Evolutionary conservation across 306 rosid genomes (phyloP).

Genomic region (Potentilla sterilis): DNA sequence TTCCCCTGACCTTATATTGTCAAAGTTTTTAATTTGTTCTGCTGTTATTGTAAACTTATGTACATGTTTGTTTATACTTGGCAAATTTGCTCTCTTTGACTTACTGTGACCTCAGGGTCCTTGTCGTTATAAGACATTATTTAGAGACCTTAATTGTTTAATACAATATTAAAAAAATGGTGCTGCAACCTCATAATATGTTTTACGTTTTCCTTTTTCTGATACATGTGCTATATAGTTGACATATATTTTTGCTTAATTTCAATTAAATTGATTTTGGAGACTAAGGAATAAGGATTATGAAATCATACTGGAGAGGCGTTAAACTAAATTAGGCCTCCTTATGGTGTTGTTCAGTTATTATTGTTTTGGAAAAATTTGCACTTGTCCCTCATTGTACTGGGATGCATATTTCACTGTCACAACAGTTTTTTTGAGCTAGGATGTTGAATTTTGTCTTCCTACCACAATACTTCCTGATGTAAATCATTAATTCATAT

Average conservation of each 20-base stretch:
- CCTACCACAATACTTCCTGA: neutral
- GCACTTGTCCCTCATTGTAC: neutral
- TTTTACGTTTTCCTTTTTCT: neutral
- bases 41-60: neutral
- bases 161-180: neutral
- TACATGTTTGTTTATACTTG: neutral
- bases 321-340: neutral
- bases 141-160: neutral
- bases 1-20: neutral
- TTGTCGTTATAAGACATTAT: neutral
- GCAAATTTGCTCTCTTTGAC: neutral
- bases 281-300: neutral
- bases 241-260: neutral
- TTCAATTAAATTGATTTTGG: neutral
- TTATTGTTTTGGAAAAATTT: neutral
- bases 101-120: neutral
- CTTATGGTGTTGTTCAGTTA: conserved; percentile 4
- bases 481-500: neutral
- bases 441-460: conserved; percentile 3
- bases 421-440: neutral
- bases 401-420: neutral
- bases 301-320: neutral
- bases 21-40: neutral
- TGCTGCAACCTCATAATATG: neutral
- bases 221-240: neutral